A percentile compares a stretch with the other conserved stretches of the same genome.
Conservation (phyloP, 2,329 filamentous ascomycete genomes). For the Calycina herbarum region DNA sequence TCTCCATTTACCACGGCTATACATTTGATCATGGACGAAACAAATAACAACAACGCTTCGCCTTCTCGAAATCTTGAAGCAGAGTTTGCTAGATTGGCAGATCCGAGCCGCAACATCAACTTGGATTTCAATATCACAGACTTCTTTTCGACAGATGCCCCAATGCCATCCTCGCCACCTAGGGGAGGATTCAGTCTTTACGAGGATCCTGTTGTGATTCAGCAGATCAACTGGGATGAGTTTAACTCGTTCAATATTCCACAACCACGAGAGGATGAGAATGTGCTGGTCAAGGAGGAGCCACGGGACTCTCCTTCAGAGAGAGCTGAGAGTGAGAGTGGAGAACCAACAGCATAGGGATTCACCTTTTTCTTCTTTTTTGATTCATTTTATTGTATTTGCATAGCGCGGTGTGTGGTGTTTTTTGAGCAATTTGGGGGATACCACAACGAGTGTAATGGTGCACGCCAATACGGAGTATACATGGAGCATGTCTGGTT, state of each 20-base stretch:
- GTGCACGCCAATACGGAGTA: constrained; percentile 9
- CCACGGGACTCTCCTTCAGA: constrained; percentile 22
- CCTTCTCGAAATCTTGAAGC: constrained; percentile 32
- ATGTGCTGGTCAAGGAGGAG: constrained; percentile 28
- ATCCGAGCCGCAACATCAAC: constrained; percentile 25
- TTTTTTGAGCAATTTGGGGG: constrained; percentile 18
- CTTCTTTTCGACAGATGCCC: constrained; percentile 45
- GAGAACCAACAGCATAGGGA: constrained; percentile 13
- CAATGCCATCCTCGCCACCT: constrained; percentile 48
- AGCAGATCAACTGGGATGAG: constrained; percentile 33
- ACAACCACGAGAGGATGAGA: constrained; percentile 13
- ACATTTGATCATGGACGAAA: constrained; percentile 36
- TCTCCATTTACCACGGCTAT: constrained; percentile 39
- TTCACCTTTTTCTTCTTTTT: constrained; percentile 3
- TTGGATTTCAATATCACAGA: constrained; percentile 40
- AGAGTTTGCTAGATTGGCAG: constrained; percentile 40
- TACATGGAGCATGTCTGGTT: constrained; percentile 8
- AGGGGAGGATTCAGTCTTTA: constrained; percentile 38
- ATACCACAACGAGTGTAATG: constrained; percentile 7
- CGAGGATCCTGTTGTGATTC: constrained; percentile 32
- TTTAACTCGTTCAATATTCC: constrained; percentile 21
- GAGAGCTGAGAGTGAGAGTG: constrained; percentile 6
- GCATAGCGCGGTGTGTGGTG: constrained; percentile 28
- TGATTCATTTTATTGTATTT: constrained; percentile 18
- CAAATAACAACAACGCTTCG: constrained; percentile 32